These are phyloP conservation scores for Pseudogymnoascus sp. DNA, from an alignment of 2,329 filamentous ascomycete species.

Conservation along the genomic window DNA sequence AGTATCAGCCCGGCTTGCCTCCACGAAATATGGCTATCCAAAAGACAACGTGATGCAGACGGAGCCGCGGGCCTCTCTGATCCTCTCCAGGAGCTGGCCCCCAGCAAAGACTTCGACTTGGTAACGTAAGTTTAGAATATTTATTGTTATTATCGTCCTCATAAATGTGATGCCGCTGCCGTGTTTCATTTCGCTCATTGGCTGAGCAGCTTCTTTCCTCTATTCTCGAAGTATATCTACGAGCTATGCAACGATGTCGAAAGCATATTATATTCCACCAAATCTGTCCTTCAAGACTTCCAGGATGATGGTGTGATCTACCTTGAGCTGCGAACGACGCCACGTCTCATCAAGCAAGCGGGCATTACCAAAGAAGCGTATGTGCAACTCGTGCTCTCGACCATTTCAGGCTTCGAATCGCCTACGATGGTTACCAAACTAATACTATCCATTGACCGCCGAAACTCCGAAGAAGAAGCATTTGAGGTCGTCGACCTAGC, in stretches of 20 bases:
- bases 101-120: constrained; percentile 64
- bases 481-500: constrained; percentile 59
- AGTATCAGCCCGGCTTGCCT: constrained; percentile 68
- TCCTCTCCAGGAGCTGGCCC: constrained; percentile 61
- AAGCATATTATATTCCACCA: constrained; percentile 56
- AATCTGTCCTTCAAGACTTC: constrained; percentile 60
- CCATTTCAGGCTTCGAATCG: constrained; percentile 46
- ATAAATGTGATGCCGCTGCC: not conserved
- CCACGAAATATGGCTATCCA: constrained; percentile 64
- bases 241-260: constrained; percentile 58
- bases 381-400: constrained; percentile 56
- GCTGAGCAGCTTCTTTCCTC: constrained; percentile 60
- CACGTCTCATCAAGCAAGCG: constrained; percentile 48
- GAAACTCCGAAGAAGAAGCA: constrained; percentile 52
- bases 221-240: constrained; percentile 77
- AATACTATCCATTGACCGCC: constrained; percentile 69
- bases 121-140: constrained; percentile 44
- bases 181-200: constrained; percentile 14
- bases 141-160: not conserved
- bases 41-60: constrained; percentile 42
- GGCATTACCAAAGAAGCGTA: constrained; percentile 53
- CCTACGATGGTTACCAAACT: constrained; percentile 52
- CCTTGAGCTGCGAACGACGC: constrained; percentile 74
- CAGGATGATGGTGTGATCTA: constrained; percentile 65
- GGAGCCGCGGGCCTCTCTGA: constrained; percentile 50